These are phyloP conservation scores for Venustampulla echinocandica DNA, from an alignment of 495 filamentous ascomycete species.

Conservation along the genomic window DNA sequence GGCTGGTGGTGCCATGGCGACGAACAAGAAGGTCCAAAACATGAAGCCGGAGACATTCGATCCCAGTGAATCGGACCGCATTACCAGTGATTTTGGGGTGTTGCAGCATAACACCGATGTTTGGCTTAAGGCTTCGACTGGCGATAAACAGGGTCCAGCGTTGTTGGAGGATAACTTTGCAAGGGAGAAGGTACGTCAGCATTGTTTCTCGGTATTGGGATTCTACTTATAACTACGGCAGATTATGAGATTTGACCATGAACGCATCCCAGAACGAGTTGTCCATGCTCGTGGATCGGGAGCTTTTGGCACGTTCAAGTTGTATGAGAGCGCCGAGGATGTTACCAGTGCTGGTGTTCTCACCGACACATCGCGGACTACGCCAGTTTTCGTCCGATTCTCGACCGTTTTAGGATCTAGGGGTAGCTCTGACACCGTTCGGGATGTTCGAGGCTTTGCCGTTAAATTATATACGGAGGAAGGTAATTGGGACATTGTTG, in stretches of 20 bases:
- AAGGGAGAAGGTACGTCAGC: slow-evolving; percentile 57
- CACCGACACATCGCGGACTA: slow-evolving; percentile 71
- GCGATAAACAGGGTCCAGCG: slow-evolving; percentile 55
- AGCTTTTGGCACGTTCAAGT: slow-evolving; percentile 76
- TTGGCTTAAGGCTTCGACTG: slow-evolving; percentile 60
- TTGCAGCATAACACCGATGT: slow-evolving; percentile 67
- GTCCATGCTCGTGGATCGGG: slow-evolving; percentile 80
- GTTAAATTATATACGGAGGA: slow-evolving; percentile 65
- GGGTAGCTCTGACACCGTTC: slow-evolving; percentile 71
- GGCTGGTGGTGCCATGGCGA: no score
- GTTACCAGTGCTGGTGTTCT: slow-evolving; percentile 64
- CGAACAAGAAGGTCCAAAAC: no score
- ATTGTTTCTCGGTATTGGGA: no score
- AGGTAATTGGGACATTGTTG: slow-evolving; percentile 54
- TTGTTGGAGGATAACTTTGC: slow-evolving; percentile 79
- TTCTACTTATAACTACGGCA: no score
- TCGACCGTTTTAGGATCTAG: slow-evolving; percentile 73
- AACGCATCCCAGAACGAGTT: slow-evolving; percentile 81
- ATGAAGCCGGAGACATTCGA: no score
- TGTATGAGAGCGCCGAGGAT: slow-evolving; percentile 61
- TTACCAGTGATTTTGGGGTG: slow-evolving; percentile 74
- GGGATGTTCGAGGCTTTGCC: slow-evolving; percentile 76
- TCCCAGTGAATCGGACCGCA: no score
- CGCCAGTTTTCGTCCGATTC: slow-evolving; percentile 74
- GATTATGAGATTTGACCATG: slow-evolving; percentile 79